Conservation (phyloP, 306 rosid genomes). For the Cicer judaicum region DNA sequence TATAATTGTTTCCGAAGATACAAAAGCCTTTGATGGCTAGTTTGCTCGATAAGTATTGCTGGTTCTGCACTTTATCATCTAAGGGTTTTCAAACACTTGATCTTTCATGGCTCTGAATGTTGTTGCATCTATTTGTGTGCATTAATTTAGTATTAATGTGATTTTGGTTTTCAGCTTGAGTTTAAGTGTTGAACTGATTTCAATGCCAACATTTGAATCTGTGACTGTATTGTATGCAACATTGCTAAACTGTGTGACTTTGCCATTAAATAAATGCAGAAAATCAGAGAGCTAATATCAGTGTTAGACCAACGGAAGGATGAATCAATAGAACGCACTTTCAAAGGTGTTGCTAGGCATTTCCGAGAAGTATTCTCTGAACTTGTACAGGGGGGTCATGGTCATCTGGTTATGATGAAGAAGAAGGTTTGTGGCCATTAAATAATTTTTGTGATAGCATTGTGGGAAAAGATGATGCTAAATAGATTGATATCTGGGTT, state of each 20-base stretch:
- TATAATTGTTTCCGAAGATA: slow-evolving; percentile 2
- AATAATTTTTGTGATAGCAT: slow-evolving; percentile 42
- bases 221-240: not conserved
- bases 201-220: slow-evolving; percentile 31
- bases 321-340: slow-evolving; percentile 94
- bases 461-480: slow-evolving; percentile 16
- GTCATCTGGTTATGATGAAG: slow-evolving; percentile 93
- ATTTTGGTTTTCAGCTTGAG: slow-evolving; percentile 30
- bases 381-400: slow-evolving; percentile 94
- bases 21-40: slow-evolving; percentile 16
- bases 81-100: slow-evolving; percentile 16
- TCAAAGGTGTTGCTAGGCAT: slow-evolving; percentile 98
- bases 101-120: slow-evolving; percentile 17
- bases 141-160: not conserved
- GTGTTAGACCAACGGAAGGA: slow-evolving; percentile 96
- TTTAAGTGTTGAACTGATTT: slow-evolving; percentile 19
- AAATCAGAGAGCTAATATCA: slow-evolving; percentile 86
- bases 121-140: slow-evolving; percentile 29
- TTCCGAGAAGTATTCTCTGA: slow-evolving; percentile 96
- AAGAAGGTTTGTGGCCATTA: slow-evolving; percentile 69
- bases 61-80: slow-evolving; percentile 17
- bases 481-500: slow-evolving; percentile 22
- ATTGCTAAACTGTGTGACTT: slow-evolving; percentile 31
- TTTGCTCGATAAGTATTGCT: not conserved
- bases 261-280: slow-evolving; percentile 60